Conservation (phyloP, 1,139 yeast genomes). For the Martiniozyma asiatica region DNA sequence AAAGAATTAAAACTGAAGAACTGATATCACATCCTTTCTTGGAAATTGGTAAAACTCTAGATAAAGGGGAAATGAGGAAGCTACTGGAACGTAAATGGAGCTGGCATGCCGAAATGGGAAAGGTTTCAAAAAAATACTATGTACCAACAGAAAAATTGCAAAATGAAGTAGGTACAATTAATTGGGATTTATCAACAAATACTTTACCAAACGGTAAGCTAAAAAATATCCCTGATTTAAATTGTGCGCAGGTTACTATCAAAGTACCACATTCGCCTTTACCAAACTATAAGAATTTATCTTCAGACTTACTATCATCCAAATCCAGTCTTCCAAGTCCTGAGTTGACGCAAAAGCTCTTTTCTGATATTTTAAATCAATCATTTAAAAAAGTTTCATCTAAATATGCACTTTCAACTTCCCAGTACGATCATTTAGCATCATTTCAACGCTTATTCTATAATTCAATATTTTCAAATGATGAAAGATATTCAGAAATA, state of each 20-base stretch:
- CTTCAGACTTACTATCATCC: no score
- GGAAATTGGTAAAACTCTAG: conserved; percentile 15
- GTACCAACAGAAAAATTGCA: conserved; percentile 15
- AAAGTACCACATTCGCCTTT: conserved; percentile 12
- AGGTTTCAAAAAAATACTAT: conserved; percentile 15
- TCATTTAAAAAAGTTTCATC: conserved; percentile 22
- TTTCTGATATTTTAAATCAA: conserved; percentile 19
- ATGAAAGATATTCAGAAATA: conserved; percentile 17
- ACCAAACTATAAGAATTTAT: no score
- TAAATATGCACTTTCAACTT: conserved; percentile 19
- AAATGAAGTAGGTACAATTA: no score
- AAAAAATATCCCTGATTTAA: conserved; percentile 5
- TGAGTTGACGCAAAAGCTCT: background rate
- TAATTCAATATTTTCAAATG: conserved; percentile 17
- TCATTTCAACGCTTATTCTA: conserved; percentile 20
- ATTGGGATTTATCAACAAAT: conserved; percentile 7
- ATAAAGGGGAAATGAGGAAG: conserved; percentile 10
- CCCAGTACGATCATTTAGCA: conserved; percentile 22
- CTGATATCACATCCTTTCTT: conserved; percentile 35
- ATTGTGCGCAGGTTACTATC: conserved; percentile 1
- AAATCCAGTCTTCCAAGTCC: conserved; percentile 2
- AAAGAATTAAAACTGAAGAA: conserved; percentile 30
- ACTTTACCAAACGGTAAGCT: conserved; percentile 5
- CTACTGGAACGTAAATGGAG: conserved; percentile 18
- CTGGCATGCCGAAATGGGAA: conserved; percentile 23